Evolutionary conservation across 2,329 filamentous ascomycete species (phyloP), one percentile per base, ranked within the genome.

Genomic region (Fusarium sp.): DNA sequence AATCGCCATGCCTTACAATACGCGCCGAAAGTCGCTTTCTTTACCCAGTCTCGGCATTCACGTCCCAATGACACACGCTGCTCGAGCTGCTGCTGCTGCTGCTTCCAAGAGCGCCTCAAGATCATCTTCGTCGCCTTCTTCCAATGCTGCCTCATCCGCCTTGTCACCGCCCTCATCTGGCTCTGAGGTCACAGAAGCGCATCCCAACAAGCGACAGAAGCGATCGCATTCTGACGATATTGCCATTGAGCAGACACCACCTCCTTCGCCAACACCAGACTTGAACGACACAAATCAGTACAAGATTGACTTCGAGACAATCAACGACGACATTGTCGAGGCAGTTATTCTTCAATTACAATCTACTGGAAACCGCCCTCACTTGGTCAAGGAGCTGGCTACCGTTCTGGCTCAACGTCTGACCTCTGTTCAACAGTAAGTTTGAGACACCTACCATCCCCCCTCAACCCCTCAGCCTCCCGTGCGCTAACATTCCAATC

Each of bases 311-410:
- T 87, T 93, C 52, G 91, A 94, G 70, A 89, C 89, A 38, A 94
- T 98, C 80, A 93, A 94, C 77, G 96, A 99, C 79, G 94, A 97
- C 76, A 97, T 99, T 74, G 95, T 99, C 52, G 91, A 97, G 77
- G 93, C 90, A 18, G 93, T 97, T 48, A 93, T 98, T 75, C 83
- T 93, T 73, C 94, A 97, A 81, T 84, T 99, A 57, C 91, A 97
- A 79, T 92, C 92, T 78, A 97, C 94, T 3, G 92, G 90, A 66
- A 99, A 99, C 81, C 88, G 94, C 57, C 96, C 96, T 57, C 95
- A 98, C 80, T 85, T 98, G 29, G 93, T 98, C 68, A 98, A 97
- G 82, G 95, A 98, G 81, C 87, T 99, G 46, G 93, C 94, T 54
- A 88, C 90, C 16, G 88, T 97, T 52, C 86, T 98, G 63, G 89